phyloP scores from a whole-genome alignment of 2,329 filamentous ascomycete species.

The Cladosporium sp. region DNA sequence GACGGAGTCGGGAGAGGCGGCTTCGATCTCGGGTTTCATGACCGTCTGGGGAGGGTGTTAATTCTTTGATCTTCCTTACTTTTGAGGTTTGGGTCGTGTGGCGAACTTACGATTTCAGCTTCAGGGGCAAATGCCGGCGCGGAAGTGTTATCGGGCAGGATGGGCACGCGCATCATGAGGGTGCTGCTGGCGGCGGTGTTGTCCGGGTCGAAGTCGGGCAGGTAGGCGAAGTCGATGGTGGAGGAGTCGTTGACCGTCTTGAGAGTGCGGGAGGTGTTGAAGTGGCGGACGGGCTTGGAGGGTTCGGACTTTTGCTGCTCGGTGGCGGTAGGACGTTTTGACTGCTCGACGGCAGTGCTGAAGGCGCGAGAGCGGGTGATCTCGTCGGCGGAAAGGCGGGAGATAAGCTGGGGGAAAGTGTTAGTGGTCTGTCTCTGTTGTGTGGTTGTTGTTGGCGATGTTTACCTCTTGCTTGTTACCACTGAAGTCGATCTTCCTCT shows the following conservation, averaged over 20 bases:
- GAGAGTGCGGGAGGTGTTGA: constrained; percentile 57
- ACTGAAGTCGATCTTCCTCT: constrained; percentile 42
- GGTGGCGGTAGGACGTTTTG: constrained; percentile 33
- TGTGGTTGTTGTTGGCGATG: constrained; percentile 6
- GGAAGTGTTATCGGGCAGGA: constrained; percentile 25
- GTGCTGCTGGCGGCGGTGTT: constrained; percentile 16
- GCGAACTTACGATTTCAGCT: constrained; percentile 19
- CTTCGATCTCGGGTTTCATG: constrained; percentile 56
- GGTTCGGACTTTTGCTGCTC: constrained; percentile 17
- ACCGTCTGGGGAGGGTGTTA: constrained; percentile 28
- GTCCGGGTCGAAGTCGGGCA: constrained; percentile 46
- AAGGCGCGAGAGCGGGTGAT: constrained; percentile 50
- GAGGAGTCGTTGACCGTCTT: constrained; percentile 56
- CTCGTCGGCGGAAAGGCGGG: constrained; percentile 52
- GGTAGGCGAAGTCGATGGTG: constrained; percentile 60
- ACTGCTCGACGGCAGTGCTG: constrained; percentile 50
- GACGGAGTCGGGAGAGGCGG: constrained; percentile 46
- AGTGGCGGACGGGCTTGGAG: constrained; percentile 44
- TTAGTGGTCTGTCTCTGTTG: not conserved
- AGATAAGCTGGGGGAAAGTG: constrained; percentile 40
- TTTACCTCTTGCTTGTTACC: constrained; percentile 50
- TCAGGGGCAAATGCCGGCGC: constrained; percentile 20
- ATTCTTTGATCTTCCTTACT: not conserved
- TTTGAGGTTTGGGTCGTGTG: not conserved
- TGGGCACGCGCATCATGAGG: constrained; percentile 28